Evolutionary conservation across 2,329 filamentous ascomycete species (phyloP), one percentile per base, ranked within the genome.

Genomic region (Cladosporium sp.): DNA sequence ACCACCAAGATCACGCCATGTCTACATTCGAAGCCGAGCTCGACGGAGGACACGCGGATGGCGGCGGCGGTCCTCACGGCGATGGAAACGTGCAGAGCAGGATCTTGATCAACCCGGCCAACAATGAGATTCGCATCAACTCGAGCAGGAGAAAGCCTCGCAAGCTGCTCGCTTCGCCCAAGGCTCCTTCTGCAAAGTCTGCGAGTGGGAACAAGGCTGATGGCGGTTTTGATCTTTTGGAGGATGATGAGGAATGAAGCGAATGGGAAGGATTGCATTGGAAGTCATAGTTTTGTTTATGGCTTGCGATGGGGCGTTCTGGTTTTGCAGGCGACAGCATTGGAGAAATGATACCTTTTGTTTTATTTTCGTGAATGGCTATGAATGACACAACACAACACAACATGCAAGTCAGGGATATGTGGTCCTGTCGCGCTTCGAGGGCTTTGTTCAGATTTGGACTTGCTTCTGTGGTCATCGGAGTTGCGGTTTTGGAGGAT

Each of bases 31-130:
- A 44, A 12, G 39, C 35, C 15, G 39, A 34, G 51, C 17, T 42
- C 28, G 42, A 36, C 9, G 36, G 34, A 17, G 28, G 28, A 9
- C 28, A 32, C 8, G 28, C 28, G 12, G 28, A 32, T 2, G 9
- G 9, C 3, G 45, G 17, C n/a, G 45, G 45, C 12, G 17, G 12
- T 3, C 6, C 24, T 32, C 17, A 12, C 7, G 36, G 8, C 7
- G 44, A 34, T 4, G 35, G 28, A 6, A 45, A 57, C 9, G 54
- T 57, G 22, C 54, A 57, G 54, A 57, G 54, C 42, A 39, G 54
- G 54, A 42, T 57, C 9, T 34, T 57, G 24, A 50, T 57, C 35
- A 57, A 57, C 35, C 54, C 54, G 8, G 44, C 45, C 17, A 57
- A 49, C 7, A 39, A 42, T 15, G 54, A 57, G 36, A 57, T 57